A percentile compares a stretch with the other conserved stretches of the same genome.
Evolutionary conservation across 345 rosid species (phyloP).

Genomic region (Eucalyptus tenuipes): DNA sequence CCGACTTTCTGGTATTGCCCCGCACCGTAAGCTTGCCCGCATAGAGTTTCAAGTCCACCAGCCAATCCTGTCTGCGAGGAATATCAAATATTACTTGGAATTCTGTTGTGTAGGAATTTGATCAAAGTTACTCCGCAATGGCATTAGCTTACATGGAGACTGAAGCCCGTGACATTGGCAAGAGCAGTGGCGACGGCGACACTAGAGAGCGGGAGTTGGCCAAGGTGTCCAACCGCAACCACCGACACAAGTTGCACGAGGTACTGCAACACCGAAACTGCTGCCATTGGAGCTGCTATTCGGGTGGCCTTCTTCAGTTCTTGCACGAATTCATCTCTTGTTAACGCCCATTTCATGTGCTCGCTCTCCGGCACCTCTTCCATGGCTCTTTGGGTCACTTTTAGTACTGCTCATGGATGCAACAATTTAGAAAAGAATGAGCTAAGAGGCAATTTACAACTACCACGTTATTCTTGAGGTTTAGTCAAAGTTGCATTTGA

Average conservation of each 20-base stretch:
- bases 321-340: not conserved
- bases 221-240: constrained; percentile 7
- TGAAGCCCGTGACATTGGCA: constrained; percentile 10
- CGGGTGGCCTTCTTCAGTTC: constrained; percentile 4
- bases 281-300: constrained; percentile 13
- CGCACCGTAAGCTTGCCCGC: constrained; percentile 27
- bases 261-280: constrained; percentile 9
- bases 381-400: not conserved
- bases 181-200: constrained; percentile 13
- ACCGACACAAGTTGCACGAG: constrained; percentile 8
- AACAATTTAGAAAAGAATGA: not conserved
- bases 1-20: constrained; percentile 11
- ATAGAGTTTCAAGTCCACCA: constrained; percentile 18
- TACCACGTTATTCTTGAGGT: not conserved
- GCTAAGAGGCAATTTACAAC: not conserved
- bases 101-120: not conserved
- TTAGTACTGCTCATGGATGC: not conserved
- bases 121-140: not conserved
- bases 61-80: constrained; percentile 7
- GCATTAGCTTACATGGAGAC: constrained; percentile 5
- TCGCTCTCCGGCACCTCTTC: not conserved
- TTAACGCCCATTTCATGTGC: not conserved
- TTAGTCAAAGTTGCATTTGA: not conserved
- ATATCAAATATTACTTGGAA: not conserved
- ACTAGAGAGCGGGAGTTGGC: constrained; percentile 13